Conservation (phyloP, 139 green algal genomes). For the Tetraselmis chui region DNA sequence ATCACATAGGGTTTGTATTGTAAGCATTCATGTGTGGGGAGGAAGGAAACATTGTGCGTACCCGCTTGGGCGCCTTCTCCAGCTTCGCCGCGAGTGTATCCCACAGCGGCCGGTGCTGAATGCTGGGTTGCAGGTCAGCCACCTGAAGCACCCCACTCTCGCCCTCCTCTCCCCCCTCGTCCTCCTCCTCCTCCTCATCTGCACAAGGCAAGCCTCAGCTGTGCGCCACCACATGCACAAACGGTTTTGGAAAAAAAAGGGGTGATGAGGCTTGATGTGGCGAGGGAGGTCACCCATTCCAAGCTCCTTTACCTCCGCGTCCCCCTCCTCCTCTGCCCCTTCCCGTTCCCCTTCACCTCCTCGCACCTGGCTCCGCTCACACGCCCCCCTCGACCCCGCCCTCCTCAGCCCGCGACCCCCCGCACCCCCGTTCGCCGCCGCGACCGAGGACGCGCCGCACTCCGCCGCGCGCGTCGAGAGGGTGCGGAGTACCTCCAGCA, state of each 20-base stretch:
- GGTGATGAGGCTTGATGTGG: too few relatives aligned
- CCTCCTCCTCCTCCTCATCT: background rate
- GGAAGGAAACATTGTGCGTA: background rate
- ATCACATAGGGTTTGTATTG: too few relatives aligned
- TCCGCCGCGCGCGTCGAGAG: background rate
- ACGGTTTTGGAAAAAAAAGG: too few relatives aligned
- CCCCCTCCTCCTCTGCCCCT: background rate
- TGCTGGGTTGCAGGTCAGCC: background rate
- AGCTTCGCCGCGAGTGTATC: background rate
- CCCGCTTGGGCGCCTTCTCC: background rate
- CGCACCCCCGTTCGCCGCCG: background rate
- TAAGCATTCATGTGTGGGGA: too few relatives aligned
- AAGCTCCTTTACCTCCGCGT: background rate
- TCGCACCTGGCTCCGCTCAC: too few relatives aligned
- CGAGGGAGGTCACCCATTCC: too few relatives aligned
- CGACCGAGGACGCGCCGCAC: too few relatives aligned
- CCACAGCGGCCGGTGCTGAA: background rate
- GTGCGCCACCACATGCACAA: too few relatives aligned
- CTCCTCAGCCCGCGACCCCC: background rate
- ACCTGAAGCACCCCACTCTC: background rate
- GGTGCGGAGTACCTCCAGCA: background rate
- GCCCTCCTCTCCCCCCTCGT: background rate
- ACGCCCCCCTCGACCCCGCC: too few relatives aligned
- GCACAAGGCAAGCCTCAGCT: background rate
- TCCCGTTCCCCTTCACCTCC: background rate